Base-by-base conservation (phyloP, 148 eudicot species). In the Linanthus parryae region DNA sequence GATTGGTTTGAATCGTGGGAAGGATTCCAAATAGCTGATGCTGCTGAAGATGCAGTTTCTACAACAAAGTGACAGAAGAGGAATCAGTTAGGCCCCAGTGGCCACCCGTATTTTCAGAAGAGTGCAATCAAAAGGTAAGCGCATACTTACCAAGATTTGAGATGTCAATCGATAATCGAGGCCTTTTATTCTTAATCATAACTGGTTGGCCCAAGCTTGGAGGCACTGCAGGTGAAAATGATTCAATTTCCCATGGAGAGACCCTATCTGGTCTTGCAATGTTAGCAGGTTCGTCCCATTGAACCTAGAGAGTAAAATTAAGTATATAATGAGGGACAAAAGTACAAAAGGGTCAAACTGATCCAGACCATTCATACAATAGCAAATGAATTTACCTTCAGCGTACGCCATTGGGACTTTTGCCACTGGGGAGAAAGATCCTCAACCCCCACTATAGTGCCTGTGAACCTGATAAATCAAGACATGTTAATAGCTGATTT, bases 201-300 rank as follows among this genome's bases (percentile, higher is more conserved):
- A 44, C 55, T 41, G 80, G 65, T 65, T 76, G 94, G 39, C 54
- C 41, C 19, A 54, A 57, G 36, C 67, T 73, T 20, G 73, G 29
- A 48, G 85, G 78, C 26, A 62, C 40, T 27, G 88, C 60, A 56
- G 83, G 68, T 51, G 68, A 76, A 72, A 88, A 80, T 8, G 96
- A 80, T 55, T 92, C 99, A 4, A 92, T 84, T 49, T 92, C 99
- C 96, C 96, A 92, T 16, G 95, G 85, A 25, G 99, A 92, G 59
- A 92, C 95, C 63, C 85, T 75, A 27, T 84, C 99, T 3, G 95
- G 95, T 66, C 99, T 82, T 42, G 53, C 53, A 56, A 82, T 80
- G 25, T 88, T 73, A 36, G 96, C 74, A 38, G 83, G 77, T 52
- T 92, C 99, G 60, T 92, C 99, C 99, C 99, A 92, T 52, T 84